Evolutionary conservation across 352 stramenopile genomes (phyloP), one percentile per base, ranked within the genome.

Genomic region (Blastocystis sp.): DNA sequence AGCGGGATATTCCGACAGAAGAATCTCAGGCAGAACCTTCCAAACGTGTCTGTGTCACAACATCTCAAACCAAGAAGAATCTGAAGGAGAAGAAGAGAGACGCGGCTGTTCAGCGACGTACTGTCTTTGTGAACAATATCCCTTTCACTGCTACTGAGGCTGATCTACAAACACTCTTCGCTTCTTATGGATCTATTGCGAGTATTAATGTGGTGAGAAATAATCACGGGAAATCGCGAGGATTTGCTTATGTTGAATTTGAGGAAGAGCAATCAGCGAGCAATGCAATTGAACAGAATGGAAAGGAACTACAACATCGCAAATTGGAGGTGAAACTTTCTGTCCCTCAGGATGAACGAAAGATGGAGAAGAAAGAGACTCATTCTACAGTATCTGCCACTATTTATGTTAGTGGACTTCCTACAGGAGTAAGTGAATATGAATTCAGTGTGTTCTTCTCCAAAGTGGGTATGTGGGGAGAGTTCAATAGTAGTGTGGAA

Each of bases 211-310:
- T 83, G 6, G 71, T 83, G 27, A 32, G 71, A 4, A 83, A 83
- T 65, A 83, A 83, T 49, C 71, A 83, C 54, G 71, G 71, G 7
- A 83, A 83, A 43, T 43, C 42, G 42, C 24, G 71, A 16, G 71
- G 71, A n/a, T 83, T 83, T 42, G 71, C 49, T 9, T 83, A 83
- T 87, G 92, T 95, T 27, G 92, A 94, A 89, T 95, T 94, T 75
- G 90, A 90, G n/a, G 93, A 77, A 21, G 92, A 94, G 80, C 90
- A 93, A n/a, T 90, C 92, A 63, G 92, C 92, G 5, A 85, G 93
- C 29, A 88, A 90, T 58, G 92, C 92, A 58, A 89, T 92, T 52
- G 92, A 92, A 87, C 90, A 92, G 78, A 94, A 91, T 86, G 92
- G 92, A 71, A 94, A 94, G 91, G 93, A 92, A 67, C 32, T 88